Base-by-base conservation (phyloP, 805 yeast species). In the Zygosaccharomyces gambellarensis region DNA sequence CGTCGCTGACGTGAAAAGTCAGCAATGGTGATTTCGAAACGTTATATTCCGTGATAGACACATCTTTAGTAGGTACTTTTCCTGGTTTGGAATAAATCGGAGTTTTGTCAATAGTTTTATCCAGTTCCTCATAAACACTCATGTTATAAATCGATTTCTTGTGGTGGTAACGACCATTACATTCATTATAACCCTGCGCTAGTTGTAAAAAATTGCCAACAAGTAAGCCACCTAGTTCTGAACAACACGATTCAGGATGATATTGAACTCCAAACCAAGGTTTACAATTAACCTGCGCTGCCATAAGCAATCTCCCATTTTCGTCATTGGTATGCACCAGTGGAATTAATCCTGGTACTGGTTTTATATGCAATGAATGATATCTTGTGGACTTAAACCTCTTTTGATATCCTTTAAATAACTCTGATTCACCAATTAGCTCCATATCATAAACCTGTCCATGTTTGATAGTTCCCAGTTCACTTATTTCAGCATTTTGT, bases 191-290 rank as follows among this genome's bases (percentile, higher is more conserved):
- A 0, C 40, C 34, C 0, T 46, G 28, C 0, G 74, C 67, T 4
- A 63, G 8, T 1, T 44, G 11, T 30, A 68, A 40, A 63, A 92
- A 92, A 61, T 86, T 87, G 8, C 58, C 54, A 3, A 90, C 65
- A 45, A 94, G 64, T 9, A 64, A 59, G 2, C 62, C 73, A 1
- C 99, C 99, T 42, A 70, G 58, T 11, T 74, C 71, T 0, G 97
- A 89, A 58, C 96, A 88, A 36, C 92, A 81, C 1, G 97, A 89
- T 62, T 94, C 99, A 0, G 99, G 99, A 61, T 94, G 99, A 61
- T 90, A 95, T 61, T 94, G 99, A 2, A 94, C 97, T 0, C 96
- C 99, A 64, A 74, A 92, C 71, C 85, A 86, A 0, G 97, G 97
- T 19, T 70, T 67, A 0, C 32, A 17, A 0, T 43, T 56, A 60